Evolutionary conservation across 768 basidiomycete species (phyloP), one percentile per base, ranked within the genome.

Genomic region (Hemileccinum rubropunctum): DNA sequence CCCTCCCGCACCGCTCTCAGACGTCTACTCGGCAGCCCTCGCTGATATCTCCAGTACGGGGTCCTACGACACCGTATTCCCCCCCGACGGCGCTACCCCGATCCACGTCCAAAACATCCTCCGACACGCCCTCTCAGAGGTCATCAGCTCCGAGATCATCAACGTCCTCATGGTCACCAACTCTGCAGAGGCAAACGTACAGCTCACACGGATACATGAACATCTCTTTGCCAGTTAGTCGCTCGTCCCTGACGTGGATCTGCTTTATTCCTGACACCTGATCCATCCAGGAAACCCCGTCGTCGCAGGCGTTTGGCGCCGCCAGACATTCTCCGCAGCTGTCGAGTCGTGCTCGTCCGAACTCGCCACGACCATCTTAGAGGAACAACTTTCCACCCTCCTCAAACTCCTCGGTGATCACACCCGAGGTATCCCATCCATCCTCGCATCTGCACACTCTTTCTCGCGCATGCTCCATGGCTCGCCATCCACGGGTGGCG

Each of bases 401-500:
- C 75, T 81, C 57, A 65, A 71, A 13, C 63, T 81, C 32, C 77
- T 93, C 42, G 69, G 59, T 27, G 67, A 70, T 15, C 61, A 70
- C 51, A 68, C 61, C 35, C 70, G 65, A 21, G 75, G 77, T 1
- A 78, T 82, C 15, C 61, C 73, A 17, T 72, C 77, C 4, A 80
- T 92, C 56, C 74, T 93, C 56, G 82, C 88, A 33, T 77, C 83
- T 10, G 91, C 87, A 0, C 86, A 88, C 65, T 67, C 77, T 18
- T 93, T 93, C 69, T 88, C 86, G 39, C 84, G 91, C 55, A 92
- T 92, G 88, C 76, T 93, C 21, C 91, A 94, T 59, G 79, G 86
- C 37, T 79, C 86, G 12, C 75, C 81, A 10, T 71, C 71, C 34
- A 61, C 75, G 1, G 45, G 48, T 0, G 62, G 66, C 12, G 89